These are phyloP conservation scores for Calocybe indica DNA, from an alignment of 768 basidiomycete species.

Conservation along the genomic window DNA sequence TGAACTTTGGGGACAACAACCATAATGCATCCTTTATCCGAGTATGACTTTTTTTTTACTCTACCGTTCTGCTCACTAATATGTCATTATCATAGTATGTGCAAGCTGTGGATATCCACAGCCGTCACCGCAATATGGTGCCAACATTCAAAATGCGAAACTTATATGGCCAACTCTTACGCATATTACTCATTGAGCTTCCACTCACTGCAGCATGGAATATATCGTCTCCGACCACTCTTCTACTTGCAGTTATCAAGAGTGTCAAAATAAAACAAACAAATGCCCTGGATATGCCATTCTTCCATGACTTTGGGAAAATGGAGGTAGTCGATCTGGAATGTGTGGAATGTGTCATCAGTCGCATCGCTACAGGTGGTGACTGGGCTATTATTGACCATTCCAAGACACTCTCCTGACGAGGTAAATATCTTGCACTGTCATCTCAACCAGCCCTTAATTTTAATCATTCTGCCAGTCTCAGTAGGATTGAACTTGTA, in stretches of 20 bases:
- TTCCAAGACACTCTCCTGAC: too few species aligned
- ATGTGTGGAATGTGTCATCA: not conserved
- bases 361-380: not conserved
- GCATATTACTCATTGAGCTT: not conserved
- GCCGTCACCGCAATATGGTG: not conserved
- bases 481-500: too few species aligned
- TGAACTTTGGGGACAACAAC: not conserved
- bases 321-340: not conserved
- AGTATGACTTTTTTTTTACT: not conserved
- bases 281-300: too few species aligned
- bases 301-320: not conserved
- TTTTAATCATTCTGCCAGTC: too few species aligned
- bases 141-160: not conserved
- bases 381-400: not conserved
- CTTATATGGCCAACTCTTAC: not conserved
- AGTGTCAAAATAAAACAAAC: not conserved
- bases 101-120: constrained; percentile 6
- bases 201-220: not conserved
- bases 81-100: constrained; percentile 21
- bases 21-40: not conserved
- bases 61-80: not conserved
- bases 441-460: too few species aligned
- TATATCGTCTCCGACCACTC: not conserved
- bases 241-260: not conserved
- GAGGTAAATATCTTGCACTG: too few species aligned